These are phyloP conservation scores for Penicillium brevicompactum DNA, from an alignment of 2,329 filamentous ascomycete genomes.

Conservation along the genomic window DNA sequence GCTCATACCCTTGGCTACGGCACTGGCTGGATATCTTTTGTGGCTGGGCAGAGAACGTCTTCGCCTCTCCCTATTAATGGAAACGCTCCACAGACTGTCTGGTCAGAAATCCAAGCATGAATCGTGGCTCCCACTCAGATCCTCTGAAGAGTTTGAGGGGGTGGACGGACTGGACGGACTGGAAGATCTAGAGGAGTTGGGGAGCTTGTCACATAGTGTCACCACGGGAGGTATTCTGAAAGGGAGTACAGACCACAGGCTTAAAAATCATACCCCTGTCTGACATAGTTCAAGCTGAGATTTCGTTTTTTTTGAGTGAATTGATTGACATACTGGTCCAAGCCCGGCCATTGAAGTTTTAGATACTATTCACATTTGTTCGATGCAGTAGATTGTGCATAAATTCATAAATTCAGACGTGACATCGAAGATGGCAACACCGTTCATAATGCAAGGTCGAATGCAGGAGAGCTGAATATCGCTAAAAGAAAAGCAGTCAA, in stretches of 20 bases:
- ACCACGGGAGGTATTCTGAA: neutral
- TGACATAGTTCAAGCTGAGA: too few species aligned
- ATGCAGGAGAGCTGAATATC: constrained; percentile 4
- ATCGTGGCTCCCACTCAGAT: neutral
- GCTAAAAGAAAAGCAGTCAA: constrained; percentile 4
- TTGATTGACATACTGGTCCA: too few species aligned
- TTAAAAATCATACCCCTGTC: too few species aligned
- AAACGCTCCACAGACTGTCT: neutral
- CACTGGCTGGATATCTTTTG: neutral
- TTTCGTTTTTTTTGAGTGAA: too few species aligned
- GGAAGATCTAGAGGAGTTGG: neutral
- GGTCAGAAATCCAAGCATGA: neutral
- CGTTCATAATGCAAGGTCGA: constrained; percentile 17
- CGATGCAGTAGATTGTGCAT: neutral
- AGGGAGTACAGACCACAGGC: neutral
- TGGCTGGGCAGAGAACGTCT: constrained; percentile 3
- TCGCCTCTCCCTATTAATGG: neutral
- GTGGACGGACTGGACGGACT: too few species aligned
- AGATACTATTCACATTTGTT: too few species aligned
- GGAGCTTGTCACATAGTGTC: neutral
- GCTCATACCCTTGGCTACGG: constrained; percentile 8
- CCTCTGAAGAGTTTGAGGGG: neutral
- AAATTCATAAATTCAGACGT: neutral
- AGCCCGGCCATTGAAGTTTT: too few species aligned
- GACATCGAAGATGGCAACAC: neutral